Evolutionary conservation across 106 monocot species (phyloP).

Genomic region (Allium cepa): DNA sequence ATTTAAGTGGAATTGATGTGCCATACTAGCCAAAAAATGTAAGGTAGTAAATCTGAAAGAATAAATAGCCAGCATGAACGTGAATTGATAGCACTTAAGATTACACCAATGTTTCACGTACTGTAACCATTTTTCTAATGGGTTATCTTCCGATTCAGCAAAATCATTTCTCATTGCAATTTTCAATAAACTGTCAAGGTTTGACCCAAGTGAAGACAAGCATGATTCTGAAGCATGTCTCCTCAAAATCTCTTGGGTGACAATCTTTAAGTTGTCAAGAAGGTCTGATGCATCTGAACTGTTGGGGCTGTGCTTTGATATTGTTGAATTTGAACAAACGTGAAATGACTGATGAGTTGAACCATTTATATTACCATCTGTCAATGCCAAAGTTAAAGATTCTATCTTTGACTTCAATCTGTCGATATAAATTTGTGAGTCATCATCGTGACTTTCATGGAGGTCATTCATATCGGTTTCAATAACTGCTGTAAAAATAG

Average conservation of each 20-base stretch:
- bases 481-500: constrained; percentile 43
- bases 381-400: constrained; percentile 21
- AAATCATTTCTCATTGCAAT: constrained; percentile 11
- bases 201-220: constrained; percentile 36
- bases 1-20: too few species aligned
- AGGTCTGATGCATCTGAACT: not conserved
- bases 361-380: constrained; percentile 1
- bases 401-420: constrained; percentile 28
- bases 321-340: not conserved
- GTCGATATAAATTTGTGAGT: constrained; percentile 23
- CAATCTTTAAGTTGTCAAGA: constrained; percentile 30
- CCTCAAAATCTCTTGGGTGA: constrained; percentile 44
- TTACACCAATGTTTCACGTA: too few species aligned
- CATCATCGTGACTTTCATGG: constrained; percentile 6
- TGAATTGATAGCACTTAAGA: too few species aligned
- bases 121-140: not conserved
- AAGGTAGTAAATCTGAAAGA: too few species aligned
- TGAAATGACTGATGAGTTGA: not conserved
- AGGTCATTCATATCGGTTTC: constrained; percentile 54
- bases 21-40: too few species aligned
- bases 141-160: constrained; percentile 4
- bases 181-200: constrained; percentile 20
- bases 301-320: not conserved
- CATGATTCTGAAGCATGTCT: constrained; percentile 37
- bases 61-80: too few species aligned